These are phyloP conservation scores for Diplodia corticola DNA, from an alignment of 2,329 filamentous ascomycete genomes.

Conservation along the genomic window DNA sequence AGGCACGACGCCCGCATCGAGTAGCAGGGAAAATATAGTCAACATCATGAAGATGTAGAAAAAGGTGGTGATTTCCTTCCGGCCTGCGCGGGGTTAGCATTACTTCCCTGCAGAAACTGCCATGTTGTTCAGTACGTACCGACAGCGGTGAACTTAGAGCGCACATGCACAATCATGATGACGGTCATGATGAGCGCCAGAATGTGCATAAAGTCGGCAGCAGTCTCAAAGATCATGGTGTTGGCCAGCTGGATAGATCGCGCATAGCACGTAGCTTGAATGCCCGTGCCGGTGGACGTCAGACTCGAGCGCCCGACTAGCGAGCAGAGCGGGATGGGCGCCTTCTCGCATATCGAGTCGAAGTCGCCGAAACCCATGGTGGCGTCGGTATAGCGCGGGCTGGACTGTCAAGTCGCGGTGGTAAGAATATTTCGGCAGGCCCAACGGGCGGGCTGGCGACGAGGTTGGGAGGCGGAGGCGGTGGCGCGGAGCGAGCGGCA, in stretches of 20 bases:
- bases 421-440: background rate
- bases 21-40: constrained; percentile 81
- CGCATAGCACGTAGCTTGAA: constrained; percentile 88
- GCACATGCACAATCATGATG: constrained; percentile 95
- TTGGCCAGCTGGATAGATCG: constrained; percentile 95
- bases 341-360: constrained; percentile 78
- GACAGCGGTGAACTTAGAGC: constrained; percentile 97
- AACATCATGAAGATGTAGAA: constrained; percentile 96
- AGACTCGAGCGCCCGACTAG: constrained; percentile 76
- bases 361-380: constrained; percentile 93
- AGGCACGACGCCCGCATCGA: constrained; percentile 90
- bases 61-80: constrained; percentile 78
- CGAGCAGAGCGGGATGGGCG: constrained; percentile 82
- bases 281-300: constrained; percentile 67
- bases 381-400: constrained; percentile 24
- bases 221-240: constrained; percentile 96
- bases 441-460: background rate
- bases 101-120: background rate
- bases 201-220: constrained; percentile 90
- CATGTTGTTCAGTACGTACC: constrained; percentile 57
- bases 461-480: background rate
- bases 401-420: background rate
- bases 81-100: constrained; percentile 47
- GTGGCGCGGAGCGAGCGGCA: constrained; percentile 8
- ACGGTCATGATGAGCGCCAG: constrained; percentile 87